These are phyloP conservation scores for Gillenia trifoliata DNA, from an alignment of 306 rosid genomes.

Conservation along the genomic window DNA sequence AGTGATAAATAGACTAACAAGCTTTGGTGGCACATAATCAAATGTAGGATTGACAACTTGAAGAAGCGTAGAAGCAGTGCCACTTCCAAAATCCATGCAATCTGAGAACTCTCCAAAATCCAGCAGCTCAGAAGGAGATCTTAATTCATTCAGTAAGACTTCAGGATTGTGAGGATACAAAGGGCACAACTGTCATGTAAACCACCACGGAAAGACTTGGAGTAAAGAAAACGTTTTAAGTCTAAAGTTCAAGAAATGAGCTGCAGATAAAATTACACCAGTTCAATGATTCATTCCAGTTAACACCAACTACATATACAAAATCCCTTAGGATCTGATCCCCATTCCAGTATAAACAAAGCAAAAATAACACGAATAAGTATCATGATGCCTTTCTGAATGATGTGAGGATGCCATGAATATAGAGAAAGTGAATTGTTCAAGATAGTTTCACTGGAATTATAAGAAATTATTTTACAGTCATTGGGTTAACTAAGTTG, in stretches of 20 bases:
- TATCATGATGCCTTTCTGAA: not conserved
- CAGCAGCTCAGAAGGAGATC: constrained; percentile 97
- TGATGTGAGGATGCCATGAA: not conserved
- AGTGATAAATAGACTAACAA: constrained; percentile 83
- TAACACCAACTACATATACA: not conserved
- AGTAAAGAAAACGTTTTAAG: not conserved
- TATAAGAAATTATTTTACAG: not conserved
- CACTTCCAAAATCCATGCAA: constrained; percentile 78
- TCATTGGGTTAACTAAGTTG: no score
- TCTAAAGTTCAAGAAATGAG: not conserved
- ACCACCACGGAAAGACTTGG: constrained; percentile 7
- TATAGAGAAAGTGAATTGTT: not conserved
- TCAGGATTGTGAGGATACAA: constrained; percentile 96
- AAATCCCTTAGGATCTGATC: not conserved
- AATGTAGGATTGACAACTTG: constrained; percentile 89
- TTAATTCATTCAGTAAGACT: constrained; percentile 77
- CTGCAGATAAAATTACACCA: not conserved
- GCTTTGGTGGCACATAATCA: constrained; percentile 92
- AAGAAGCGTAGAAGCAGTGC: constrained; percentile 66
- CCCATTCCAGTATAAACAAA: not conserved
- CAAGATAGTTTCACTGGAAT: not conserved
- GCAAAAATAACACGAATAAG: not conserved
- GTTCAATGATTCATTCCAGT: not conserved
- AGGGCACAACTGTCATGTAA: constrained; percentile 76
- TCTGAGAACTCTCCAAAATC: constrained; percentile 98